phyloP scores from a whole-genome alignment of 192 early-diverging fungal species.

The Glomus cerebriforme region DNA sequence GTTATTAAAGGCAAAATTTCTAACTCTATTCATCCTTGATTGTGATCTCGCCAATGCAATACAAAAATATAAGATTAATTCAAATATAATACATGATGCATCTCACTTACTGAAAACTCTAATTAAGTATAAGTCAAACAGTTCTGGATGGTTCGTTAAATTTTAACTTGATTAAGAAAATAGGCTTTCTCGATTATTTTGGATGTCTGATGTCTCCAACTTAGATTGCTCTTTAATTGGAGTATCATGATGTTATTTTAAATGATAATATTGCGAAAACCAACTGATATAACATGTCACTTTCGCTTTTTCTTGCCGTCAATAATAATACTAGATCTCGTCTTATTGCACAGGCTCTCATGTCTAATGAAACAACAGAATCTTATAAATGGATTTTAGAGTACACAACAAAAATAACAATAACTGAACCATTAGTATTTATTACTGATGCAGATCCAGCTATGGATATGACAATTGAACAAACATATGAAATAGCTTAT shows the following conservation, averaged over 20 bases:
- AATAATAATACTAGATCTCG: too few relatives aligned
- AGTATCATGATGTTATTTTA: too few relatives aligned
- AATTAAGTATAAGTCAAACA: not conserved
- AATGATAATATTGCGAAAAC: not conserved
- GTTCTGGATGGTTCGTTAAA: not conserved
- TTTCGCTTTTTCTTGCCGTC: not conserved
- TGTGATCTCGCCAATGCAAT: constrained; percentile 11
- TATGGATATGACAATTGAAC: not conserved
- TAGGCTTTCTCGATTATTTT: too few relatives aligned
- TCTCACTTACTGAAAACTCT: too few relatives aligned
- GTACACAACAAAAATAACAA: constrained; percentile 20
- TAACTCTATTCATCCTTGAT: too few relatives aligned
- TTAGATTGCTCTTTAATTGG: too few relatives aligned
- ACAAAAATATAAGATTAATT: not conserved
- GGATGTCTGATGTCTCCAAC: too few relatives aligned
- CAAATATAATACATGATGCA: too few relatives aligned
- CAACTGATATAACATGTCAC: not conserved
- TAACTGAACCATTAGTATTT: not conserved
- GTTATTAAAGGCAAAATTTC: too few relatives aligned
- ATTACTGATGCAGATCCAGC: not conserved
- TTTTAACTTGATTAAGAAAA: constrained; percentile 10
- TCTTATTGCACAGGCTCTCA: not conserved
- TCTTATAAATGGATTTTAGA: too few relatives aligned
- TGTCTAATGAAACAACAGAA: too few relatives aligned
- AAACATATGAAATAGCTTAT: not conserved